Percentiles rank a stretch among this genome's conserved stretches.
These are phyloP conservation scores for Eucalyptus urophylla DNA, from an alignment of 345 rosid genomes.

Conservation along the genomic window DNA sequence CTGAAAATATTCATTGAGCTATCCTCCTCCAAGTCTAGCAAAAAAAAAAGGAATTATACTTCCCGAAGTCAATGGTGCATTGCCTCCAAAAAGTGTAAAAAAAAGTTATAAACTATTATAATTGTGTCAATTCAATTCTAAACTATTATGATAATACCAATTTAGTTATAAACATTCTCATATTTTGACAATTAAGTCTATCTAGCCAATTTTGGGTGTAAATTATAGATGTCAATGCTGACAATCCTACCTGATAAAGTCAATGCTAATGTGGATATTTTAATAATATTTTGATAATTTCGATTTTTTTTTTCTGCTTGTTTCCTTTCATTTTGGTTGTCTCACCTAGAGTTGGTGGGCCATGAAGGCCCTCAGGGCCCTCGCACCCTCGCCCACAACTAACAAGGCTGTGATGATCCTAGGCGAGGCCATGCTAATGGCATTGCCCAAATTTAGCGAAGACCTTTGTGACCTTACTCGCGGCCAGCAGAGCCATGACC, in stretches of 20 bases:
- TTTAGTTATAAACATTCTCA: neutral
- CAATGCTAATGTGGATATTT: no score
- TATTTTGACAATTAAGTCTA: neutral
- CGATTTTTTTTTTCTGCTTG: fast-evolving
- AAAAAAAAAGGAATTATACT: no score
- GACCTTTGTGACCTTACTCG: fast-evolving
- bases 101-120: neutral
- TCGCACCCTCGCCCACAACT: fast-evolving
- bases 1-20: neutral
- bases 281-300: no score
- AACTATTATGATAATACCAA: neutral
- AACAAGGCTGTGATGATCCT: fast-evolving
- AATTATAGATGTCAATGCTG: no score
- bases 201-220: neutral
- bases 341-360: no score
- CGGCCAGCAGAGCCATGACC: fast-evolving
- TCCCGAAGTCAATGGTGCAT: neutral
- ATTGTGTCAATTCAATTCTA: neutral
- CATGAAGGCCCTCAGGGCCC: neutral
- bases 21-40: neutral
- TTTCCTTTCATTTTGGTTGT: neutral
- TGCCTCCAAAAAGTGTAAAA: neutral
- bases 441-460: neutral
- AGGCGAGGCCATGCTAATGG: neutral
- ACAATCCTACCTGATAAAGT: neutral